Evolutionary conservation across 2,329 filamentous ascomycete genomes (phyloP), one percentile per base, ranked within the genome.

Genomic region (Blastomyces silverae): DNA sequence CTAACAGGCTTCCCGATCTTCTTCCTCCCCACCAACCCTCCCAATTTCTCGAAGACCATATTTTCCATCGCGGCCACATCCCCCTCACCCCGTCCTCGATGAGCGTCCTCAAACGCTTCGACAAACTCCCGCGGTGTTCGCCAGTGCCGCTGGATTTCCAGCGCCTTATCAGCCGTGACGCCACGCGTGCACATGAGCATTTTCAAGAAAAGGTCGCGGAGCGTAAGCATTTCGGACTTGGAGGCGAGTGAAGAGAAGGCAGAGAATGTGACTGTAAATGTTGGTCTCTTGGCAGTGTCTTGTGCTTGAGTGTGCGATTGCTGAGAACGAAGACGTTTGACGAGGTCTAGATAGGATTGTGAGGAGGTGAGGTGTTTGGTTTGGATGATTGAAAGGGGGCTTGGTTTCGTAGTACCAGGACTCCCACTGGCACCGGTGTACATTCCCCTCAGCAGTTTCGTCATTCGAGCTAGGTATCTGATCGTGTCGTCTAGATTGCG

Each of bases 141-240:
- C 89, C 90, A 94, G n/a, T 82, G 78, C 69, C 85, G 87, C 72
- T 93, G 90, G 15, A 94, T 91, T 75, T 91, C 89, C 5, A 92
- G 75, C 0, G 90, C 90, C 70, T 89, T 90, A 70, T 92, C 89
- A 2, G 88, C 89, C 0, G 88, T 90, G 15, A 94, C 80, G 1
- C 89, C 89, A 64, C 84, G 84, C 1, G 85, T 90, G 67, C 88
- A 91, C 89, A 94, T 92, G 59, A 94, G 82, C 89, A 94, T 93
- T 75, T 92, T 92, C 34, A 94, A 78, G 69, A 85, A 93, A 0
- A 92, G 75, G 70, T 94, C 90, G 64, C 89, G 81, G 11, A 93
- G 78, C 0, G 89, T 90, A 70, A 91, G 84, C 65, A 84, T 84
- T 62, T 90, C 88, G 0, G 88, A 90, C 74, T 94, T 94, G 10